Base-by-base conservation (phyloP, 495 filamentous ascomycete species). In the Bacidia rubella region DNA sequence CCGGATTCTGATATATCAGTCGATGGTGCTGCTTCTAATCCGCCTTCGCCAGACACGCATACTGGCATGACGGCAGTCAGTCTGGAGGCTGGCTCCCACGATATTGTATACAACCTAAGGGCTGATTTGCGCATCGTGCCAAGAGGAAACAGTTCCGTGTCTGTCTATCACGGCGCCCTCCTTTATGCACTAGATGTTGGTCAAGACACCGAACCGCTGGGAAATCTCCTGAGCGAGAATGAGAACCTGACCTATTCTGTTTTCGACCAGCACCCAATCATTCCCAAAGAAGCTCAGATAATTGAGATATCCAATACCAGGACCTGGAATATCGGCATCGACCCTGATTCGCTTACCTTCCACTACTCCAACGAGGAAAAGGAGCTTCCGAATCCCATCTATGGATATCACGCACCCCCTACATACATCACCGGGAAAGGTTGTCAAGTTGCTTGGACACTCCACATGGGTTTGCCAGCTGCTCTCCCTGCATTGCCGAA, bases 361-460 rank as follows among this genome's bases (percentile, higher is more conserved):
- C 64, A 70, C 27, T 43, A 56, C 24, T 47, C 45, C 23, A 20
- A 57, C 58, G 0, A 24, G 49, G 35, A 59, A 52, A 20, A 51
- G 54, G 42, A 53, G 3, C 59, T 80, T 1, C 57, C 66, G 4
- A 70, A 69, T 41, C 75, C 76, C 1, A 62, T 75, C 11, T 81
- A 70, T 53, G 66, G 65, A 10, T 68, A 71, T 25, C 72, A 68
- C n/a, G 69, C 63, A 0, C 66, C 75, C 32, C 74, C 74, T 0
- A 64, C 65, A 1, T 68, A 63, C 52, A 70, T 81, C 17, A 71
- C 70, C 4, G 77, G 68, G 0, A 62, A 62, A 45, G 78, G 64
- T 3, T 79, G 77, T 55, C 60, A 74, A 62, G 74, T 80, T 50
- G 67, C 66, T n/a, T 80, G 78, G 78, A 64, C 60, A 1, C 17